Evolutionary conservation across 1,284 basidiomycete species (phyloP).

Genomic region (Xerocomus alliaceus): DNA sequence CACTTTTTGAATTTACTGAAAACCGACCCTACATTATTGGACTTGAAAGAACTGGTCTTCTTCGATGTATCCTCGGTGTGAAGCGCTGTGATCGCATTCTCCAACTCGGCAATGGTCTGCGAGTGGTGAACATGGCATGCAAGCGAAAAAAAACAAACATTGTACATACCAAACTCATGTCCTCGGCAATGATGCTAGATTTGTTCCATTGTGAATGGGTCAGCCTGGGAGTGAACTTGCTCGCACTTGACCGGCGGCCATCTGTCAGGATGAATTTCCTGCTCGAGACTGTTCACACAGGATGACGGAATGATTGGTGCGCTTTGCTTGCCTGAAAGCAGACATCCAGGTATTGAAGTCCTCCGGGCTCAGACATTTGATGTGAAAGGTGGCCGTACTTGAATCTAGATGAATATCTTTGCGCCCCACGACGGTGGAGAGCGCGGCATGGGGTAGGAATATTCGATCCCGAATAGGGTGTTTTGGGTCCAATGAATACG

Average conservation of each 20-base stretch:
- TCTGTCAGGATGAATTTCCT: conserved; percentile 65
- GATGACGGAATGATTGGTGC: not conserved
- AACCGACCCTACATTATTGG: conserved; percentile 45
- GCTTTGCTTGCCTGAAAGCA: conserved; percentile 63
- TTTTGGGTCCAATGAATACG: conserved; percentile 77
- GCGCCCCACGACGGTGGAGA: conserved; percentile 71
- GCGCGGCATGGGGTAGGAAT: conserved; percentile 70
- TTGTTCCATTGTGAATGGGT: conserved; percentile 52
- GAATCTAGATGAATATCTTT: conserved; percentile 83
- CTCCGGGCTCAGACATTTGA: conserved; percentile 70
- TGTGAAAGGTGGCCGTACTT: conserved; percentile 76
- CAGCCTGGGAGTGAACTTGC: conserved; percentile 47
- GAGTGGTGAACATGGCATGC: conserved; percentile 13
- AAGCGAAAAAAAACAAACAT: conserved; percentile 1
- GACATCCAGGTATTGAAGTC: conserved; percentile 80
- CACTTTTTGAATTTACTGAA: conserved; percentile 67
- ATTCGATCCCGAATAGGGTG: conserved; percentile 75
- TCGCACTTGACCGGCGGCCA: conserved; percentile 57
- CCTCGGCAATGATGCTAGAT: conserved; percentile 59
- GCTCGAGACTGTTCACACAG: conserved; percentile 18
- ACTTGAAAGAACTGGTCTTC: conserved; percentile 45
- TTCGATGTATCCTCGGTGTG: conserved; percentile 39
- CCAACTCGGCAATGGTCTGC: conserved; percentile 52
- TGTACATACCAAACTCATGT: conserved; percentile 62
- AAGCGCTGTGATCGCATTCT: conserved; percentile 48